Conservation (phyloP, 2,329 filamentous ascomycete genomes). For the Lecanosticta acicola region DNA sequence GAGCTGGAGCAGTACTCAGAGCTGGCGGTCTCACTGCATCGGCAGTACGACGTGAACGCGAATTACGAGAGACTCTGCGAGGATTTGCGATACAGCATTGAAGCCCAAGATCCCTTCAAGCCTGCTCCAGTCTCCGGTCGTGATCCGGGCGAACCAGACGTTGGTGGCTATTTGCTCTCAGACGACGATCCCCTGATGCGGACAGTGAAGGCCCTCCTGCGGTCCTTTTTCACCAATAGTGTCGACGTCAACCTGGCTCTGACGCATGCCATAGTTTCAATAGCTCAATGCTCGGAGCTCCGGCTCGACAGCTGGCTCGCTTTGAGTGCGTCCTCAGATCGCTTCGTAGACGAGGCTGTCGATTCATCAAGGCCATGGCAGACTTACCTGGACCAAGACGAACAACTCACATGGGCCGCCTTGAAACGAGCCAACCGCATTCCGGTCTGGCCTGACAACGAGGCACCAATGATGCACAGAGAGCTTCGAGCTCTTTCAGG, state of each 20-base stretch:
- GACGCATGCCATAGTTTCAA: constrained; percentile 74
- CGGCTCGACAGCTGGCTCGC: constrained; percentile 86
- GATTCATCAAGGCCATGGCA: constrained; percentile 36
- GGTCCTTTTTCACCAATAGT: constrained; percentile 81
- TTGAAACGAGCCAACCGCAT: constrained; percentile 31
- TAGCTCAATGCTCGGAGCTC: constrained; percentile 80
- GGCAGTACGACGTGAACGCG: constrained; percentile 64
- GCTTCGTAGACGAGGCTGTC: constrained; percentile 27
- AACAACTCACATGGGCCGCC: constrained; percentile 22
- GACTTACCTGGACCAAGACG: constrained; percentile 31
- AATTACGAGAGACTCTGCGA: constrained; percentile 66
- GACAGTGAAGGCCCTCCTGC: constrained; percentile 55
- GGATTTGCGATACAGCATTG: constrained; percentile 50
- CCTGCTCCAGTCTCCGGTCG: constrained; percentile 1
- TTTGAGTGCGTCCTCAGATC: constrained; percentile 25
- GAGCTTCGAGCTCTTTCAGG: constrained; percentile 38
- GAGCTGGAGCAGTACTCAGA: constrained; percentile 68
- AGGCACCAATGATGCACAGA: constrained; percentile 37
- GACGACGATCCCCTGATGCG: constrained; percentile 55
- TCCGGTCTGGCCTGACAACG: constrained; percentile 34
- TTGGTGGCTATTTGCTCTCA: constrained; percentile 15
- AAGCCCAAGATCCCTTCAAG: constrained; percentile 25
- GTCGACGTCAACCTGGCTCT: constrained; percentile 86
- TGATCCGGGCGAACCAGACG: constrained; percentile 1
- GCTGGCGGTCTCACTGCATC: constrained; percentile 63